Evolutionary conservation across 2,329 filamentous ascomycete species (phyloP).

Genomic region (Epichloe uncinata): DNA sequence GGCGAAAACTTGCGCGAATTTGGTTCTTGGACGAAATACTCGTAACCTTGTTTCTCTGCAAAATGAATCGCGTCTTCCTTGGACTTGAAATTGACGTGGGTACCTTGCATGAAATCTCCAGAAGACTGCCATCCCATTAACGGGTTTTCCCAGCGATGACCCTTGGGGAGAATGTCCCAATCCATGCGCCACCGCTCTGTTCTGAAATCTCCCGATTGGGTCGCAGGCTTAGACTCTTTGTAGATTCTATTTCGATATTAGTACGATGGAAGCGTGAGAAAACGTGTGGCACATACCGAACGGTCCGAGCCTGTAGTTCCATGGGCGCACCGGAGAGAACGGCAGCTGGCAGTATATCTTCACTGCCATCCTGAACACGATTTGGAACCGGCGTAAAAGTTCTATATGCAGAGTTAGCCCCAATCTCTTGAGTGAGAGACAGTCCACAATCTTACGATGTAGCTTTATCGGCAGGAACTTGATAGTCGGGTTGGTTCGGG

Average conservation of each 20-base stretch:
- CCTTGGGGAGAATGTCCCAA: conserved; percentile 87
- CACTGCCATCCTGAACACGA: conserved; percentile 80
- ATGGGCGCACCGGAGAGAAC: conserved; percentile 84
- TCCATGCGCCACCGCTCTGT: conserved; percentile 89
- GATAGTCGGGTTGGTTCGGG: conserved; percentile 66
- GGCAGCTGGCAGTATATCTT: conserved; percentile 68
- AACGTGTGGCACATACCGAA: conserved; percentile 50
- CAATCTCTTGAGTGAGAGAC: neutral
- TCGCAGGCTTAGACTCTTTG: conserved; percentile 83
- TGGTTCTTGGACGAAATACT: conserved; percentile 97
- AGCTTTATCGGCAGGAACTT: conserved; percentile 68
- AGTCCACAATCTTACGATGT: conserved; percentile 53
- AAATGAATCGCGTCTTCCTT: conserved; percentile 94
- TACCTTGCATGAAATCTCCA: conserved; percentile 89
- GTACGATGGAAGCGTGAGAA: neutral
- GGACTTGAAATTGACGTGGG: conserved; percentile 73
- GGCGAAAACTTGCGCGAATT: conserved; percentile 74
- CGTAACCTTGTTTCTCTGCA: conserved; percentile 97
- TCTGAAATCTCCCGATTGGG: conserved; percentile 85
- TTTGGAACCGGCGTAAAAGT: conserved; percentile 85
- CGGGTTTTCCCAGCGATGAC: conserved; percentile 95
- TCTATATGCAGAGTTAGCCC: conserved; percentile 29
- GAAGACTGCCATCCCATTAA: conserved; percentile 98
- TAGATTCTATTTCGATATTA: conserved; percentile 55
- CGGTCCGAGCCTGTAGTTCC: conserved; percentile 85